Evolutionary conservation across 257 asterid species (phyloP).

Genomic region (Nicotiana paniculata): DNA sequence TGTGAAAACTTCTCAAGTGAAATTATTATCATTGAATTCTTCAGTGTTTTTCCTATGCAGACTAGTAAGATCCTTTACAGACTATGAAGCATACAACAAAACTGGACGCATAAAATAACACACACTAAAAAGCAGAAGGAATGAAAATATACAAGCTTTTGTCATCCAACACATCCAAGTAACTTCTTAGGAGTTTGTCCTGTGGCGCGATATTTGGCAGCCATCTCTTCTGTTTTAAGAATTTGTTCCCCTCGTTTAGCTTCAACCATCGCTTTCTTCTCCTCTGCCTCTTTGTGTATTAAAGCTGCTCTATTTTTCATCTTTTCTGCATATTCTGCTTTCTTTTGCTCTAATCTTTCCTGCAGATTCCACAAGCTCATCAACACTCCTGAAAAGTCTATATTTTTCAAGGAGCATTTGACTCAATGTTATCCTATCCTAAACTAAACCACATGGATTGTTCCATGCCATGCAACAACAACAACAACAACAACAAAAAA

Average conservation of each 20-base stretch:
- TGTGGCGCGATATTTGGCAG: slow-evolving; percentile 67
- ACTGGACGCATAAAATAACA: background rate
- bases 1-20: background rate
- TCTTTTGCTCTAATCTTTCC: slow-evolving; percentile 68
- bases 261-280: slow-evolving; percentile 58
- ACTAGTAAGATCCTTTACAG: background rate
- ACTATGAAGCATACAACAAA: background rate
- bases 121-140: slow-evolving; percentile 5
- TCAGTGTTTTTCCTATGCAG: background rate
- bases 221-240: slow-evolving; percentile 55
- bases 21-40: background rate
- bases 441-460: background rate
- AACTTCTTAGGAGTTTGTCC: slow-evolving; percentile 45
- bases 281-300: slow-evolving; percentile 76
- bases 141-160: slow-evolving; percentile 6
- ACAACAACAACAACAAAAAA: too few species aligned
- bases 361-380: slow-evolving; percentile 14
- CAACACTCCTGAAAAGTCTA: background rate
- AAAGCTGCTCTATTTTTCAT: slow-evolving; percentile 58
- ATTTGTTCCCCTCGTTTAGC: slow-evolving; percentile 53
- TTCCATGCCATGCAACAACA: background rate
- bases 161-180: slow-evolving; percentile 57
- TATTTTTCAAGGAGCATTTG: background rate
- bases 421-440: background rate
- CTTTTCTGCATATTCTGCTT: slow-evolving; percentile 61